Conservation (phyloP, 768 basidiomycete genomes). For the Dendrothele bispora region DNA sequence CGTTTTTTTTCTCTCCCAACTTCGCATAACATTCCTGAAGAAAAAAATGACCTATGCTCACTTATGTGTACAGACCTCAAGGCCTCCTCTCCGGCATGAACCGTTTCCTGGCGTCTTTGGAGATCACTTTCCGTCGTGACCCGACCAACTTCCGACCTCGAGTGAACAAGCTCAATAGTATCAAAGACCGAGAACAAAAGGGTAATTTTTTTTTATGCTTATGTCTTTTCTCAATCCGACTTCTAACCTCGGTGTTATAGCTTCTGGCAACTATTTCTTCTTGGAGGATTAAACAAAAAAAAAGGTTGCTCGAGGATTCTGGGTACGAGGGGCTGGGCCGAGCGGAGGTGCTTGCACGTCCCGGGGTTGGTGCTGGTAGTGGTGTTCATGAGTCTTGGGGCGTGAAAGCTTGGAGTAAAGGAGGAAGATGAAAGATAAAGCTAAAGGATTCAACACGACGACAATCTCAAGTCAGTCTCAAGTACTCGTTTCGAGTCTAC, state of each 20-base stretch:
- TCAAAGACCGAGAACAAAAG: conserved; percentile 90
- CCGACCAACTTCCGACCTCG: conserved; percentile 92
- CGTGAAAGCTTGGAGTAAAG: no score
- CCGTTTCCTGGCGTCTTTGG: conserved; percentile 90
- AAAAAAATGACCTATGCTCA: background rate
- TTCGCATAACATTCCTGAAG: background rate
- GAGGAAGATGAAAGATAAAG: no score
- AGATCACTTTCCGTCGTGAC: conserved; percentile 98
- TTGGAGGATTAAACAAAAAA: conserved; percentile 69
- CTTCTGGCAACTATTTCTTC: conserved; percentile 89
- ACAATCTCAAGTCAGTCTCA: no score
- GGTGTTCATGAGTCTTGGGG: background rate
- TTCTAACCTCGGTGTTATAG: conserved; percentile 35
- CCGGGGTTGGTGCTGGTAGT: background rate
- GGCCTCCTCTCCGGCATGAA: conserved; percentile 97
- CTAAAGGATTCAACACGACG: no score
- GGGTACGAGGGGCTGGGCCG: background rate
- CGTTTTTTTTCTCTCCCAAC: conserved; percentile 27
- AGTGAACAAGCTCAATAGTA: conserved; percentile 81
- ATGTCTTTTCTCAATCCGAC: background rate
- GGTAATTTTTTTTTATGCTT: conserved; percentile 37
- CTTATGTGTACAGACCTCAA: conserved; percentile 64
- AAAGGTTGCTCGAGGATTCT: background rate
- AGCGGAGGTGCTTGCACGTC: background rate
- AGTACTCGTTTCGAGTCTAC: no score